Conservation (phyloP, 2,329 filamentous ascomycete genomes). For the Arachnopeziza araneosa region DNA sequence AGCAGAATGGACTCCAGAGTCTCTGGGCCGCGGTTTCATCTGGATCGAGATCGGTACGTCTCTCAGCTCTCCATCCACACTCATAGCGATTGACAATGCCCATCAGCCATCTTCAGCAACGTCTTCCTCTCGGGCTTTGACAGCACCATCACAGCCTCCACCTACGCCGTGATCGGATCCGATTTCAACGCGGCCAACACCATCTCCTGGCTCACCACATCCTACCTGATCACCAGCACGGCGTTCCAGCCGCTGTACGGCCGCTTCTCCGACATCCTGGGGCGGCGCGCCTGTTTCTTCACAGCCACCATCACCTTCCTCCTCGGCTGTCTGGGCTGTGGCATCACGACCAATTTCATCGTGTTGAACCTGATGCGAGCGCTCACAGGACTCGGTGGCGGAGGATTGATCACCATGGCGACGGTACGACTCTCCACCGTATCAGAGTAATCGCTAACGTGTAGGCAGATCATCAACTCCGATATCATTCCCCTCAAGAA, state of each 20-base stretch:
- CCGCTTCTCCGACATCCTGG: not conserved
- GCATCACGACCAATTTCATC: conserved; percentile 51
- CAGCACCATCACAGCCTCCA: conserved; percentile 67
- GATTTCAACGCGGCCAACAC: conserved; percentile 67
- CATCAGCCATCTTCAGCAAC: not conserved
- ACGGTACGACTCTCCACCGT: not conserved
- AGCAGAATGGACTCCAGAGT: not conserved
- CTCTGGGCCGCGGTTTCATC: not conserved
- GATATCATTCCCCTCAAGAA: not conserved
- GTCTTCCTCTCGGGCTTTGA: conserved; percentile 64
- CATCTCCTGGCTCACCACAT: conserved; percentile 70
- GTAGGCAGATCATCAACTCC: not conserved
- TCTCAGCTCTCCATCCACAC: not conserved
- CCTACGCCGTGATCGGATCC: conserved; percentile 69
- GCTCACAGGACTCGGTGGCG: conserved; percentile 63
- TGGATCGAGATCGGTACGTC: not conserved
- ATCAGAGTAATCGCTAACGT: not conserved
- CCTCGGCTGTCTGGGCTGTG: conserved; percentile 22
- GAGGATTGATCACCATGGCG: conserved; percentile 63
- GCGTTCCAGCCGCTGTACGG: conserved; percentile 59
- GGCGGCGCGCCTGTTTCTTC: not conserved
- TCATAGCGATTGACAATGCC: not conserved
- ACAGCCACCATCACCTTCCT: not conserved
- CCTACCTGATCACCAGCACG: conserved; percentile 65
- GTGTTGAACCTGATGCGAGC: conserved; percentile 60